phyloP scores from a whole-genome alignment of 139 green algal species.

The Chlamydomonas sphaeroides region DNA sequence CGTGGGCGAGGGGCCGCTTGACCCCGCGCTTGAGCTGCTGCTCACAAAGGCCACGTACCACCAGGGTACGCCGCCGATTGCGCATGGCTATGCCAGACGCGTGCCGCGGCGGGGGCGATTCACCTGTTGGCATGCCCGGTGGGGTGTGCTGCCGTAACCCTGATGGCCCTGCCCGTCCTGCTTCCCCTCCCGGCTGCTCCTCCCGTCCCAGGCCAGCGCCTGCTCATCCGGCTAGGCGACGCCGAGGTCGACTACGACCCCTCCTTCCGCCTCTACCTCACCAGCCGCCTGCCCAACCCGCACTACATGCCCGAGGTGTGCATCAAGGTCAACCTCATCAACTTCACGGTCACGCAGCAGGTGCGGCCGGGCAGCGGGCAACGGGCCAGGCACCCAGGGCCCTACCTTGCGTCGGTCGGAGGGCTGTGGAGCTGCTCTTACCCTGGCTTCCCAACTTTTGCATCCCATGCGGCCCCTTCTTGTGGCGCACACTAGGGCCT shows the following conservation, averaged over 20 bases:
- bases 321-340: constrained; percentile 80
- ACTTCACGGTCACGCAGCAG: constrained; percentile 81
- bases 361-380: too few species aligned
- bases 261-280: constrained; percentile 83
- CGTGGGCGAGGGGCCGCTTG: constrained; percentile 70
- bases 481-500: too few species aligned
- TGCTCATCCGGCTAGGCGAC: constrained; percentile 80
- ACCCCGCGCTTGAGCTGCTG: constrained; percentile 79
- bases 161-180: too few species aligned
- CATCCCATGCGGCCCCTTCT: background rate
- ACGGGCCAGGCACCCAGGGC: too few species aligned
- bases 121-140: too few species aligned
- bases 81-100: too few species aligned
- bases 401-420: too few species aligned
- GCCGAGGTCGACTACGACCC: constrained; percentile 85
- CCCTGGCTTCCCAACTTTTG: too few species aligned
- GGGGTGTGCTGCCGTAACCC: too few species aligned
- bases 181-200: background rate
- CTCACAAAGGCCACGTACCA: constrained; percentile 74
- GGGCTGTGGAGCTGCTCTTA: too few species aligned
- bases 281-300: constrained; percentile 76
- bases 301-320: constrained; percentile 88
- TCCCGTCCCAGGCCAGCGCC: constrained; percentile 42
- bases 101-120: too few species aligned
- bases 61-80: constrained; percentile 58